Base-by-base conservation (phyloP, 1,139 yeast species). In the Magnusiomyces fungicola region DNA sequence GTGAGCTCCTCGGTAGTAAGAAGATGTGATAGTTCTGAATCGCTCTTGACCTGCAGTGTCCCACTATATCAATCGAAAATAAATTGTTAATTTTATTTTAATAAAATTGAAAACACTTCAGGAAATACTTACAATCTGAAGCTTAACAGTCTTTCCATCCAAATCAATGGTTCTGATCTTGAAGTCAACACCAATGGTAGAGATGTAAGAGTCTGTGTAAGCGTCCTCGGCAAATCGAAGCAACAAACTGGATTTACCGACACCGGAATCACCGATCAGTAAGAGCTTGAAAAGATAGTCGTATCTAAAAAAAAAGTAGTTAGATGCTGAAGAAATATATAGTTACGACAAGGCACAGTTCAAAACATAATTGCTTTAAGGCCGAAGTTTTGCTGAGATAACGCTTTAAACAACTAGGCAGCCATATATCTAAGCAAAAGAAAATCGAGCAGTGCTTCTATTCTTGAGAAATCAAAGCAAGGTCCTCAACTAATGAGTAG, bases 1-100 rank as follows among this genome's bases (percentile, higher is more conserved):
- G 64, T 90, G 97, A 23, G 98, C 97, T 49, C 98, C 98, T 67
- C 98, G 83, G 75, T 92, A 92, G 73, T 94, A 92, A 12, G 97
- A 88, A 14, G 97, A 87, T 10, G 98, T 94, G 72, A 92, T 92
- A 51, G 98, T 92, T 72, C 97, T 81, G 74, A 92, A 92, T 61
- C 98, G 78, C 69, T 92, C 98, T 73, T 92, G 98, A 40, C 98
- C 98, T 7, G 98, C 98, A 49, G 98, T 92, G 67, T 92, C 98
- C 98, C 98, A 92, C 67, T 63, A 47, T 22, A 46, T 24, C 14
- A 9, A 37, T 18, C n/a, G n/a, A 40, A 40, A 40, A 16, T 27
- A 16, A 5, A 2, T 24, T 4, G 33, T 43, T 43, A 32, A 47
- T 37, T 18, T 48, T 21, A 27, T 19, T 25, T 22, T 25, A 12